A percentile compares a stretch with the other conserved stretches of the same genome.
phyloP scores from a whole-genome alignment of 345 rosid genomes.

The Lepidium didymum region DNA sequence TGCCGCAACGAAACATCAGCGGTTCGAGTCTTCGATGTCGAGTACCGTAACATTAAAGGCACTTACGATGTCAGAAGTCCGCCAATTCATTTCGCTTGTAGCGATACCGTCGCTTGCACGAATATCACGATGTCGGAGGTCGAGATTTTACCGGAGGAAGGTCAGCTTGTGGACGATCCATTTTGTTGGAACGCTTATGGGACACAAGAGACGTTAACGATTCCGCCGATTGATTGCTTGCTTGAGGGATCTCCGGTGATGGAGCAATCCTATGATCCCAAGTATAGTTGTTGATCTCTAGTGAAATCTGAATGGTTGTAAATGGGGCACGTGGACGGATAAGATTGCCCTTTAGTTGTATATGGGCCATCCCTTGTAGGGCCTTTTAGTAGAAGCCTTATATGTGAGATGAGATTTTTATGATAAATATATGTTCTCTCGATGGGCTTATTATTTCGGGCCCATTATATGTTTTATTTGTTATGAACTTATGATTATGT shows the following conservation, averaged over 20 bases:
- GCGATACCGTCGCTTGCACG: slow-evolving; percentile 88
- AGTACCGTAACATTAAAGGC: slow-evolving; percentile 77
- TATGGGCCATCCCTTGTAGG: slow-evolving; percentile 59
- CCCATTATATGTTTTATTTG: not conserved
- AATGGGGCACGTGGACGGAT: not conserved
- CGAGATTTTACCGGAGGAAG: slow-evolving; percentile 84
- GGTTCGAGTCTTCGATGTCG: slow-evolving; percentile 53
- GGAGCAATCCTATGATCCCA: slow-evolving; percentile 26
- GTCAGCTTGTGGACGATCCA: slow-evolving; percentile 81
- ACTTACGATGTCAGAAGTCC: slow-evolving; percentile 76
- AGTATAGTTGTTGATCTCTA: slow-evolving; percentile 34
- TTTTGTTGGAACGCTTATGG: slow-evolving; percentile 99
- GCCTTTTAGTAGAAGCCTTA: slow-evolving; percentile 39
- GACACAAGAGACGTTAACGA: slow-evolving; percentile 62
- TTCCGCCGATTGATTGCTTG: slow-evolving; percentile 79
- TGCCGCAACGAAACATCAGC: slow-evolving; percentile 87
- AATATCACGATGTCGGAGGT: slow-evolving; percentile 86
- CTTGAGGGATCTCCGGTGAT: slow-evolving; percentile 65
- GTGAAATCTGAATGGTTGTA: not conserved
- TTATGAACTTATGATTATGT: not conserved
- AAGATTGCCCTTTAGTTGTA: not conserved
- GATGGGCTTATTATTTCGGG: not conserved
- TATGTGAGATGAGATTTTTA: slow-evolving; percentile 55
- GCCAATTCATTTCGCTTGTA: slow-evolving; percentile 92
- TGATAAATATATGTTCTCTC: not conserved